Evolutionary conservation across 306 rosid species (phyloP).

Genomic region (Cyclanthera cordifolia): DNA sequence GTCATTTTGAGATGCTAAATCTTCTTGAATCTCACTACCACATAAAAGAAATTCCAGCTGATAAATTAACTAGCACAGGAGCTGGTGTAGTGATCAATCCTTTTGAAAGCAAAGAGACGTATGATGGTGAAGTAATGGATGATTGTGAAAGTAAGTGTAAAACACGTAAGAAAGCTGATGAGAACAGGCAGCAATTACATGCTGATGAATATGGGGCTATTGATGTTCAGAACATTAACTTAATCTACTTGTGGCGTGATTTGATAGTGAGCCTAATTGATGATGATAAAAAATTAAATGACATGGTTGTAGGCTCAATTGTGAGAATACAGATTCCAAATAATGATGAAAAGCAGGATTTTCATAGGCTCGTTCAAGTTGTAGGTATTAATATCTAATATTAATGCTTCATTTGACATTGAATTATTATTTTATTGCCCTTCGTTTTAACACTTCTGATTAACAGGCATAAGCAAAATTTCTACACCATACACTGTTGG

Average conservation of each 20-base stretch:
- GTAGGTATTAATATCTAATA: slow-evolving; percentile 42
- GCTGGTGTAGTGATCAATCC: slow-evolving; percentile 31
- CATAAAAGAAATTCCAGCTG: slow-evolving; percentile 32
- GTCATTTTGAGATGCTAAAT: slow-evolving; percentile 69
- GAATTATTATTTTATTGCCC: background rate
- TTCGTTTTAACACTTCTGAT: slow-evolving; percentile 10
- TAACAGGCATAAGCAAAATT: slow-evolving; percentile 69
- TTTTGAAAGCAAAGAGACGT: slow-evolving; percentile 35
- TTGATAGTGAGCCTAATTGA: slow-evolving; percentile 49
- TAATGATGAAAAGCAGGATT: slow-evolving; percentile 64
- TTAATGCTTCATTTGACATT: slow-evolving; percentile 4
- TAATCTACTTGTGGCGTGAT: slow-evolving; percentile 67
- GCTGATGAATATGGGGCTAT: slow-evolving; percentile 64
- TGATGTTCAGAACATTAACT: slow-evolving; percentile 65
- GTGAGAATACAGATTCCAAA: slow-evolving; percentile 69
- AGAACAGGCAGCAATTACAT: slow-evolving; percentile 27
- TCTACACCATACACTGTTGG: slow-evolving; percentile 58
- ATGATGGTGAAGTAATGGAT: slow-evolving; percentile 25
- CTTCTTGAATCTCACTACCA: slow-evolving; percentile 78
- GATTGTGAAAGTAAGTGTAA: slow-evolving; percentile 45
- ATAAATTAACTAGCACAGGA: slow-evolving; percentile 24
- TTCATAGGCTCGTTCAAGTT: slow-evolving; percentile 90
- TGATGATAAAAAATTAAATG: slow-evolving; percentile 46
- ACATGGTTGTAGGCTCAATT: slow-evolving; percentile 74
- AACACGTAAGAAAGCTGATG: slow-evolving; percentile 32